A percentile compares a stretch with the other conserved stretches of the same genome.
phyloP scores from a whole-genome alignment of 805 yeast genomes.

The Ogataea philodendri region DNA sequence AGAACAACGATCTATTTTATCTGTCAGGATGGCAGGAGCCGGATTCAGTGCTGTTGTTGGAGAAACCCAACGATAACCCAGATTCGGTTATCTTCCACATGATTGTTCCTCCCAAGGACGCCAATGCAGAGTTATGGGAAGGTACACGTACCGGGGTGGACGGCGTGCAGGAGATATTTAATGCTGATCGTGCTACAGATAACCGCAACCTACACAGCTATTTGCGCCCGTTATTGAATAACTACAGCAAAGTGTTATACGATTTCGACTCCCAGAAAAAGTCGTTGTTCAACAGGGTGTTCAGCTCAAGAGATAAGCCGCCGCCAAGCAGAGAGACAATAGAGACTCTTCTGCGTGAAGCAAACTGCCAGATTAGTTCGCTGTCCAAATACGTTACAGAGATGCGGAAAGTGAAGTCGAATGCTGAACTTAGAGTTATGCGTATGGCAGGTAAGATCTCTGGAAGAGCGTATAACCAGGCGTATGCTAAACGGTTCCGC shows the following conservation, averaged over 20 bases:
- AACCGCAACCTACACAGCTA: conserved; percentile 43
- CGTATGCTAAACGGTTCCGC: conserved; percentile 62
- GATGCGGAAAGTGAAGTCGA: conserved; percentile 70
- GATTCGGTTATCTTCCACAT: conserved; percentile 64
- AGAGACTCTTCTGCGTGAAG: conserved; percentile 26
- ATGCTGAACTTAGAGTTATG: conserved; percentile 74
- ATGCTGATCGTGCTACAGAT: conserved; percentile 73
- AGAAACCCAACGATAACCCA: conserved; percentile 53
- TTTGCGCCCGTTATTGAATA: conserved; percentile 45
- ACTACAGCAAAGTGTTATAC: conserved; percentile 52
- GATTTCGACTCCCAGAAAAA: conserved; percentile 38
- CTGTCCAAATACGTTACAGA: conserved; percentile 42
- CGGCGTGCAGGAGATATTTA: conserved; percentile 80
- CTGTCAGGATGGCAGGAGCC: conserved; percentile 94
- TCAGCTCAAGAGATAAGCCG: conserved; percentile 19
- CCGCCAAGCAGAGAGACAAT: conserved; percentile 20
- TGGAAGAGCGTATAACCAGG: conserved; percentile 78
- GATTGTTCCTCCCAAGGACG: conserved; percentile 83
- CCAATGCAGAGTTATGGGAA: conserved; percentile 86
- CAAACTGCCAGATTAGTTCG: conserved; percentile 42
- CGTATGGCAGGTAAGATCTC: conserved; percentile 80
- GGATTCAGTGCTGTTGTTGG: conserved; percentile 65
- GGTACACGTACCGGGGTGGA: conserved; percentile 86
- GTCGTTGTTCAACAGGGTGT: conserved; percentile 22
- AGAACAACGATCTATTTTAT: conserved; percentile 83